Percentiles rank a stretch among this genome's conserved stretches.
phyloP scores from a whole-genome alignment of 2,329 filamentous ascomycete species.

The Sphaerulina populicola region DNA sequence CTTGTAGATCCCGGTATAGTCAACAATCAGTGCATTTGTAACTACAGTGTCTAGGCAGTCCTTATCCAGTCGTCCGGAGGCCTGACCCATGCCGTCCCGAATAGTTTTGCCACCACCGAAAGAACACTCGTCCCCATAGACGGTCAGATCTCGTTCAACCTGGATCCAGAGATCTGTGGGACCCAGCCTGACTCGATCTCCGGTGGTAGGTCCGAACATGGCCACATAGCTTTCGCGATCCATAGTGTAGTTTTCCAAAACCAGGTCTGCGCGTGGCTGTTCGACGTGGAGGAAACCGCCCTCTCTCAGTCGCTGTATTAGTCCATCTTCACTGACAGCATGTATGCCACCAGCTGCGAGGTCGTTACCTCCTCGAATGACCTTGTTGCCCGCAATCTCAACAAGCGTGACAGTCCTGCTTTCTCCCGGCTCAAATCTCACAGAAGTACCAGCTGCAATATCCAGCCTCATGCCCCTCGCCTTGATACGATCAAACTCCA shows the following conservation, averaged over 20 bases:
- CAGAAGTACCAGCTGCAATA: constrained; percentile 81
- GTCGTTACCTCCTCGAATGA: constrained; percentile 77
- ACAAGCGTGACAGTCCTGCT: constrained; percentile 83
- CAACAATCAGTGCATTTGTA: constrained; percentile 80
- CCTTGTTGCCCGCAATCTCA: constrained; percentile 70
- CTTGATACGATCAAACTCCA: constrained; percentile 75
- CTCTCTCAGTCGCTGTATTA: constrained; percentile 57
- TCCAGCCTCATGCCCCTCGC: constrained; percentile 82
- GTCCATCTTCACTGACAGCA: constrained; percentile 57
- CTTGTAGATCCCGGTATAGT: constrained; percentile 91
- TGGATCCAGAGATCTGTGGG: constrained; percentile 82
- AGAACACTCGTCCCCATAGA: constrained; percentile 86
- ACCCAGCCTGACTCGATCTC: constrained; percentile 73
- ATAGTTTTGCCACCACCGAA: constrained; percentile 93
- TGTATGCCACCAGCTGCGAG: constrained; percentile 58
- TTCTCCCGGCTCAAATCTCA: constrained; percentile 90
- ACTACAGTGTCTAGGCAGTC: constrained; percentile 77
- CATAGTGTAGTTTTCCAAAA: constrained; percentile 59
- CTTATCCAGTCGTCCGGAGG: constrained; percentile 62
- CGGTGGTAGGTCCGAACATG: constrained; percentile 91
- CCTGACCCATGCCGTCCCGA: constrained; percentile 92
- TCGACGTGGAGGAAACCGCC: constrained; percentile 72
- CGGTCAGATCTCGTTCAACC: constrained; percentile 76
- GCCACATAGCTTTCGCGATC: constrained; percentile 68
- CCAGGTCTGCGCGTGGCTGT: constrained; percentile 51